phyloP scores from a whole-genome alignment of 2,329 filamentous ascomycete genomes.

The Plenodomus lindquistii region DNA sequence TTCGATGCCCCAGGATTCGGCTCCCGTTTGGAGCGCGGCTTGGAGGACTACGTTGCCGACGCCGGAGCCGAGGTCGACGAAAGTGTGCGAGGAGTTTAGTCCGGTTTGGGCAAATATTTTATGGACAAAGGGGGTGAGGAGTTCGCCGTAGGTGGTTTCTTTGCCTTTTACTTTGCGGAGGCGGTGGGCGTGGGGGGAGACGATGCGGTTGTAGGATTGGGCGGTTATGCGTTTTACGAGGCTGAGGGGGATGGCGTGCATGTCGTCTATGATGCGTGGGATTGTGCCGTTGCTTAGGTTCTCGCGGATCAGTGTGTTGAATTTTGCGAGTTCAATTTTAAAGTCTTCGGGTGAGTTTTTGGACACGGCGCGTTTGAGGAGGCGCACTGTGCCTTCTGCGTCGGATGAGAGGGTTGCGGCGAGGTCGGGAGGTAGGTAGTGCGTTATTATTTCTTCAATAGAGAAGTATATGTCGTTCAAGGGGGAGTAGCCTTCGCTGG shows the following conservation, averaged over 20 bases:
- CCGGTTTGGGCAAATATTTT: slow-evolving; percentile 77
- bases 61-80: slow-evolving; percentile 92
- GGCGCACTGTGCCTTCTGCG: slow-evolving; percentile 73
- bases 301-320: slow-evolving; percentile 71
- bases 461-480: slow-evolving; percentile 72
- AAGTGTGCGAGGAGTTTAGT: slow-evolving; percentile 81
- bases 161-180: slow-evolving; percentile 86
- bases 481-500: slow-evolving; percentile 53
- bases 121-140: slow-evolving; percentile 81
- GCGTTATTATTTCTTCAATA: slow-evolving; percentile 65
- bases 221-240: slow-evolving; percentile 76
- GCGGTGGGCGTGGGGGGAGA: slow-evolving; percentile 83
- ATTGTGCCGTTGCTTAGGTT: slow-evolving; percentile 73
- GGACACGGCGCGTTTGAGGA: slow-evolving; percentile 73
- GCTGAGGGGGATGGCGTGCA: slow-evolving; percentile 68
- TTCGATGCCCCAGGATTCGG: slow-evolving; percentile 94
- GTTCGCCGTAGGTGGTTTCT: slow-evolving; percentile 92
- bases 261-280: slow-evolving; percentile 69
- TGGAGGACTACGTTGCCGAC: slow-evolving; percentile 96
- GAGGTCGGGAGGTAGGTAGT: slow-evolving; percentile 76
- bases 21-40: slow-evolving; percentile 88
- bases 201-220: slow-evolving; percentile 89
- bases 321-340: slow-evolving; percentile 70
- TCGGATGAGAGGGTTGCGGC: slow-evolving; percentile 71
- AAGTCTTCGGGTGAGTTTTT: slow-evolving; percentile 71